Base-by-base conservation (phyloP, 1,284 basidiomycete species). In the Cryptococcus sp. region DNA sequence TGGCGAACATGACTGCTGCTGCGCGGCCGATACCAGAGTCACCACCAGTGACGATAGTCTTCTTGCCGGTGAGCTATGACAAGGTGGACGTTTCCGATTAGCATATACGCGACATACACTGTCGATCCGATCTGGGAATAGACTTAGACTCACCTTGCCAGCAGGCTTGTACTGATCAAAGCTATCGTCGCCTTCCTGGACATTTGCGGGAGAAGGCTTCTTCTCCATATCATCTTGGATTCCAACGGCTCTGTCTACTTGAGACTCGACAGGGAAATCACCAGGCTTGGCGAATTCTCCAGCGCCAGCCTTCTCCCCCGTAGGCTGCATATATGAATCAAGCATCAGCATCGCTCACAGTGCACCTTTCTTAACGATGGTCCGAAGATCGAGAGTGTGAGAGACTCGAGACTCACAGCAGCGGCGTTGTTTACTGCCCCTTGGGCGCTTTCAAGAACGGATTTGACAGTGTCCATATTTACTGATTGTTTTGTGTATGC, bases 1-100 rank as follows among this genome's bases (percentile, higher is more conserved):
- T 80, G 13, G 85, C 85, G 65, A 84, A 86, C 72, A 85, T 81
- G 58, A 85, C 80, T 5, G 85, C 85, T 1, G 83, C 83, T 3
- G 83, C 77, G 26, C 85, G 81, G 16, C 86, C 86, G 53, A 87
- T 86, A n/a, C 85, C 83, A 11, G 66, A 69, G 63, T 80, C 78
- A 50, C 80, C 80, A 17, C 80, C 78, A 25, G 70, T 71, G 38
- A 68, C 67, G 65, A 81, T 75, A 34, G 78, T 73, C 61, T 74
- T 77, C 68, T 79, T 80, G 54, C 77, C 79, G 29, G 77, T 50
- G 46, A 80, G 73, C 73, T 79, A 38, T 34, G 19, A 20, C 3
- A 29, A 23, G 20, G 46, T 29, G 15, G 48, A 1, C 38, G 29
- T 23, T 8, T 40, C 23, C 15, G 44, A 46, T 39, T 7, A 29